Conservation (phyloP, 2,329 filamentous ascomycete genomes). For the Xylariaceae sp. region DNA sequence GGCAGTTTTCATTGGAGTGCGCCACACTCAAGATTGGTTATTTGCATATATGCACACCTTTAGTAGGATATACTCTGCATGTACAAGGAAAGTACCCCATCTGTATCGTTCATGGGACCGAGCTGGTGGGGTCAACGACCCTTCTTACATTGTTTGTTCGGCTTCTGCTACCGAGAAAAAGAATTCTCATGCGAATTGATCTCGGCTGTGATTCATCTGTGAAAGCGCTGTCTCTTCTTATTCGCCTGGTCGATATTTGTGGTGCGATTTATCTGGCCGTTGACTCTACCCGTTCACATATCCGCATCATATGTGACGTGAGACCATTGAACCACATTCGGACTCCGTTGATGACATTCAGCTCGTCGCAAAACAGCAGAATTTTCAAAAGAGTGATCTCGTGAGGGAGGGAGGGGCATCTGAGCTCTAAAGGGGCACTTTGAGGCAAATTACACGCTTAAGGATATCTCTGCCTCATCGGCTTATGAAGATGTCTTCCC, state of each 20-base stretch:
- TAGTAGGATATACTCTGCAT: too few species aligned
- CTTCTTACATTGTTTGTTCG: background rate
- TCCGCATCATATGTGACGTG: conserved; percentile 6
- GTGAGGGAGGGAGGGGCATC: background rate
- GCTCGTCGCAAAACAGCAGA: background rate
- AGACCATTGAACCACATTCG: background rate
- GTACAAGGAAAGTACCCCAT: too few species aligned
- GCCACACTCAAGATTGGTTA: too few species aligned
- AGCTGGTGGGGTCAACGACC: background rate
- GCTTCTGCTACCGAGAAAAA: background rate
- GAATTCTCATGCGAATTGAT: background rate
- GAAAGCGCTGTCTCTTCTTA: background rate
- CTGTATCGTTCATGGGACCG: background rate
- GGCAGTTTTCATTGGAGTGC: too few species aligned
- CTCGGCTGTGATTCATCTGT: background rate
- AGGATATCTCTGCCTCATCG: background rate
- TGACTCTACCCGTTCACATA: background rate
- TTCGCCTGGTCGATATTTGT: background rate
- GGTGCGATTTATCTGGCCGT: background rate
- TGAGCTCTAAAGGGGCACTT: background rate
- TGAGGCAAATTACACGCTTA: background rate
- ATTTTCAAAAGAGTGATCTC: background rate
- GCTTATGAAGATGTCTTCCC: conserved; percentile 36
- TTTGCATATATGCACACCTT: too few species aligned
- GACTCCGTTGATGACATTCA: background rate